Evolutionary conservation across 208 protist species (phyloP).

Genomic region (Acanthamoeba triangularis): DNA sequence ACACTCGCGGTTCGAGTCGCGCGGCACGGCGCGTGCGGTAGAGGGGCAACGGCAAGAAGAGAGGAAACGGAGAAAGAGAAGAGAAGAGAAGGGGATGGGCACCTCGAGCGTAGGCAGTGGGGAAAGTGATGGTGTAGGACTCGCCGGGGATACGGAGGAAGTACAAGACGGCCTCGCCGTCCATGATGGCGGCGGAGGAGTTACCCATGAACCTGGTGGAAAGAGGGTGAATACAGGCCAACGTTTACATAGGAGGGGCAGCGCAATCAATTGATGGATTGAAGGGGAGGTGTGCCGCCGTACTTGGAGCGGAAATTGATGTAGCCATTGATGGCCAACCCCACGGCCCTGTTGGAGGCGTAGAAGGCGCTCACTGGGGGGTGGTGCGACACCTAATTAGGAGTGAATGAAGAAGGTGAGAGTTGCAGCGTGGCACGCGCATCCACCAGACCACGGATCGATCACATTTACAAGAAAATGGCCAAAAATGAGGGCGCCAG

Average conservation of each 20-base stretch:
- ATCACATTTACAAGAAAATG: background rate
- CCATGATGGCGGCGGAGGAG: slow-evolving; percentile 86
- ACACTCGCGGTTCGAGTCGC: background rate
- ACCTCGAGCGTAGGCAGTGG: slow-evolving; percentile 88
- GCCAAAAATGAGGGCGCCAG: background rate
- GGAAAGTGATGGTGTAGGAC: slow-evolving; percentile 90
- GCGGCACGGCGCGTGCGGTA: background rate
- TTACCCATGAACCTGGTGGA: slow-evolving; percentile 88
- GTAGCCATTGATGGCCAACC: slow-evolving; percentile 85
- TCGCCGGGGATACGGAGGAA: slow-evolving; percentile 82
- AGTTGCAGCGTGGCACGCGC: background rate
- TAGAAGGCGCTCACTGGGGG: slow-evolving; percentile 93
- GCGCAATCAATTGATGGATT: background rate
- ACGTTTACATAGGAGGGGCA: background rate
- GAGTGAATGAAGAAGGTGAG: background rate
- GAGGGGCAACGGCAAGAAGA: background rate
- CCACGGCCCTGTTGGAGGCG: slow-evolving; percentile 87
- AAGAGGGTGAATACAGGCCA: background rate
- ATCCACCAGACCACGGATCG: background rate
- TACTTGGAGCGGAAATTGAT: slow-evolving; percentile 85
- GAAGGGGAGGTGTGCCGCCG: background rate
- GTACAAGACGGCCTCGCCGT: slow-evolving; percentile 77
- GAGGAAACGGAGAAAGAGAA: background rate
- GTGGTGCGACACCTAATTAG: slow-evolving; percentile 93
- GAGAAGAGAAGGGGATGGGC: background rate